Conservation (phyloP, 2,329 filamentous ascomycete species). For the Cordyceps cateniannulata region DNA sequence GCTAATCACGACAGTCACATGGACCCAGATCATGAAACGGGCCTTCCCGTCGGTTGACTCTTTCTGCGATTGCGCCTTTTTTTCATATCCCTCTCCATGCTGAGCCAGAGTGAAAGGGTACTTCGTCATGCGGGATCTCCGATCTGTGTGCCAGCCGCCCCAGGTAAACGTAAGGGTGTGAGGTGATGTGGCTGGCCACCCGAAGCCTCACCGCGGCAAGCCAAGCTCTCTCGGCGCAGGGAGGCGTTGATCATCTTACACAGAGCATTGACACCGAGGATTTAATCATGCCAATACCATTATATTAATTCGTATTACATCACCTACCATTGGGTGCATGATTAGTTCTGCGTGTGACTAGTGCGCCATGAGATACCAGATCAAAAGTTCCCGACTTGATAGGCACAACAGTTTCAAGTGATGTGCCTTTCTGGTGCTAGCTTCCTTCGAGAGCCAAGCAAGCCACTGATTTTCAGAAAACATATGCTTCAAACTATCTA, state of each 20-base stretch:
- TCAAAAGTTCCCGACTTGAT: background rate
- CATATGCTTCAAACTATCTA: background rate
- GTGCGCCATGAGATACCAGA: background rate
- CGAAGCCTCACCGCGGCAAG: background rate
- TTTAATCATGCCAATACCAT: background rate
- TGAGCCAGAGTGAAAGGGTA: background rate
- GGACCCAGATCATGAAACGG: background rate
- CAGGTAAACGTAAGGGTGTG: too few relatives aligned
- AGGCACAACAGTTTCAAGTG: background rate
- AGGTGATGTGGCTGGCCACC: background rate
- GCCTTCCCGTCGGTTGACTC: background rate
- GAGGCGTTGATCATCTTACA: too few relatives aligned
- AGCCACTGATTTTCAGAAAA: background rate
- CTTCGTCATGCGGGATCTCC: background rate
- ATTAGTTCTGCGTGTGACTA: background rate
- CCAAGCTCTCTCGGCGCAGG: background rate
- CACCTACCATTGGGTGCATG: background rate
- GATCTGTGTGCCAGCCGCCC: background rate
- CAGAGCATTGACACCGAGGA: background rate
- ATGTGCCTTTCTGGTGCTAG: background rate
- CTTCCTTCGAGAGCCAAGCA: background rate
- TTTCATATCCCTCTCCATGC: background rate
- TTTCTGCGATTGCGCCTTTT: background rate
- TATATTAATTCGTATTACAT: background rate
- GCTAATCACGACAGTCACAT: background rate